These are phyloP conservation scores for Cupressus sempervirens DNA, from an alignment of 75 land plant genomes.

Conservation along the genomic window DNA sequence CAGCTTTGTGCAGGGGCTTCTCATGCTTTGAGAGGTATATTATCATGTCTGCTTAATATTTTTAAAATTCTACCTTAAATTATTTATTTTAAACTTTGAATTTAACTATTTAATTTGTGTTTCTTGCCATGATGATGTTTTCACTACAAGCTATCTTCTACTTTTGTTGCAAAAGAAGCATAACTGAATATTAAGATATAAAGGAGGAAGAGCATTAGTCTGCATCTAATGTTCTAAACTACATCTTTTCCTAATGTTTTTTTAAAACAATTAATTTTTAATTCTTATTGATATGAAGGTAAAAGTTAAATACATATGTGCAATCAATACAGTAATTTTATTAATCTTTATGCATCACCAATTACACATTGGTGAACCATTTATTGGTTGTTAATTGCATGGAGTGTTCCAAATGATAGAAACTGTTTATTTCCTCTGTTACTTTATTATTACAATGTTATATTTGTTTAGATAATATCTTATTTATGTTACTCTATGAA, in stretches of 20 bases:
- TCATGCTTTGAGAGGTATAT: constrained; percentile 53
- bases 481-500: no score
- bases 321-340: background rate
- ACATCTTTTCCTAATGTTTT: background rate
- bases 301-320: background rate
- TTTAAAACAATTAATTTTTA: background rate
- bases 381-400: background rate
- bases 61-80: background rate
- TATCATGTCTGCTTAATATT: background rate
- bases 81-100: constrained; percentile 5
- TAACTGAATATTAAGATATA: background rate
- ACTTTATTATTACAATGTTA: no score
- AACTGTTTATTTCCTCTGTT: background rate
- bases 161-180: background rate
- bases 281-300: background rate
- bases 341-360: background rate
- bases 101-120: constrained; percentile 2
- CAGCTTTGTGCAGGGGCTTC: constrained; percentile 99
- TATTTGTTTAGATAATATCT: no score
- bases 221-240: background rate
- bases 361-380: background rate
- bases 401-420: background rate
- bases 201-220: background rate
- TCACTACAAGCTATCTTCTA: background rate
- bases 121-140: background rate